Percentiles rank a stretch among this genome's conserved stretches.
Conservation (phyloP, 2,329 filamentous ascomycete species). For the Dendrostoma leiphaemia region DNA sequence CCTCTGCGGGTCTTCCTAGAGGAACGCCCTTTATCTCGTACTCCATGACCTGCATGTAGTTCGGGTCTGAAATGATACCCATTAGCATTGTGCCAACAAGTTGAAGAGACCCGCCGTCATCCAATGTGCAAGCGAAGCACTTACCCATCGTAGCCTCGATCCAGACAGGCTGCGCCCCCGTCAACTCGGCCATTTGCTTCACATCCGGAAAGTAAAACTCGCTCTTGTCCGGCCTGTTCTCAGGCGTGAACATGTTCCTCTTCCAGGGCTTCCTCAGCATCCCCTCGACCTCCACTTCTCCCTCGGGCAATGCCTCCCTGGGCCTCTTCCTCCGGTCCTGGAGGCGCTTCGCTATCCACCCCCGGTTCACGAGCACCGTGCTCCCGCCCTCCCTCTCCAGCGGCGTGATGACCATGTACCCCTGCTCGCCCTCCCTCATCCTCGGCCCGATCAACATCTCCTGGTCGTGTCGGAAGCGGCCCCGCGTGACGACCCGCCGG, state of each 20-base stretch:
- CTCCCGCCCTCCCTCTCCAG: conserved; percentile 66
- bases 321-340: conserved; percentile 63
- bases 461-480: conserved; percentile 77
- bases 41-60: conserved; percentile 73
- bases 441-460: conserved; percentile 96
- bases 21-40: conserved; percentile 80
- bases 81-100: conserved; percentile 16
- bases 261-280: conserved; percentile 87
- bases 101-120: neutral
- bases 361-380: conserved; percentile 83
- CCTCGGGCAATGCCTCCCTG: conserved; percentile 63
- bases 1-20: conserved; percentile 82
- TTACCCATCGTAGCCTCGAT: conserved; percentile 92
- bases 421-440: conserved; percentile 83
- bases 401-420: conserved; percentile 88
- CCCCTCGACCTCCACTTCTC: conserved; percentile 77
- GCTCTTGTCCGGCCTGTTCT: conserved; percentile 77
- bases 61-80: conserved; percentile 58
- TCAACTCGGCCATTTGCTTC: conserved; percentile 79
- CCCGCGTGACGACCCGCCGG: conserved; percentile 74
- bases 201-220: conserved; percentile 97
- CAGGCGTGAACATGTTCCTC: conserved; percentile 96
- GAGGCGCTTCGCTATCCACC: conserved; percentile 84
- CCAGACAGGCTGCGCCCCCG: conserved; percentile 86
- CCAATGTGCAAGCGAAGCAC: conserved; percentile 22